Conservation (phyloP, 2,329 filamentous ascomycete genomes). For the Magnaporthiopsis rhizophila region DNA sequence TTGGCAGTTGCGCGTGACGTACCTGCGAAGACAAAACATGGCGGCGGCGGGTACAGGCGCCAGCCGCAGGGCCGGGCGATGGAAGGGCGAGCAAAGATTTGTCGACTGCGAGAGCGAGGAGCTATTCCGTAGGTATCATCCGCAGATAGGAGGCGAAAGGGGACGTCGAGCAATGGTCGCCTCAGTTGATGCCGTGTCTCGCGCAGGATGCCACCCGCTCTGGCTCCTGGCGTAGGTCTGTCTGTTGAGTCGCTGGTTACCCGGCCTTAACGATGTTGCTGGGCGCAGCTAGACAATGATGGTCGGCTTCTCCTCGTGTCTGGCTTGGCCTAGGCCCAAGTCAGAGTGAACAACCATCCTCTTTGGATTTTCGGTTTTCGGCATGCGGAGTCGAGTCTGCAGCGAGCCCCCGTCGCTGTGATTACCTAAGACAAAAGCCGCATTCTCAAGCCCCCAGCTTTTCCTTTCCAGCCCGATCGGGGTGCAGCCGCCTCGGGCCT, state of each 20-base stretch:
- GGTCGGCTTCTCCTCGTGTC: not conserved
- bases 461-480: not conserved
- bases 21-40: constrained; percentile 65
- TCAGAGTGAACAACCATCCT: not conserved
- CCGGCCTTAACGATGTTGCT: not conserved
- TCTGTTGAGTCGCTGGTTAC: not conserved
- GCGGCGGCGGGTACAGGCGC: constrained; percentile 10
- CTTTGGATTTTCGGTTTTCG: not conserved
- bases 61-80: not conserved
- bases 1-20: constrained; percentile 18
- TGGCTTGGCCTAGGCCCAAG: not conserved
- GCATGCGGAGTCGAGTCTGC: no score
- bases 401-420: not conserved
- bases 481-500: no score
- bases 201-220: not conserved
- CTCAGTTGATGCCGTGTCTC: not conserved
- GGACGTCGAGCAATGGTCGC: not conserved
- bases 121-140: not conserved
- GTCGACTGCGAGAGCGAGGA: not conserved
- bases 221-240: not conserved
- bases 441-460: no score
- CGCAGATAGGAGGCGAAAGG: not conserved
- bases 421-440: not conserved
- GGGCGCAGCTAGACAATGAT: not conserved
- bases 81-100: not conserved